Conservation (phyloP, 2,329 filamentous ascomycete genomes). For the Colletotrichum sp. region DNA sequence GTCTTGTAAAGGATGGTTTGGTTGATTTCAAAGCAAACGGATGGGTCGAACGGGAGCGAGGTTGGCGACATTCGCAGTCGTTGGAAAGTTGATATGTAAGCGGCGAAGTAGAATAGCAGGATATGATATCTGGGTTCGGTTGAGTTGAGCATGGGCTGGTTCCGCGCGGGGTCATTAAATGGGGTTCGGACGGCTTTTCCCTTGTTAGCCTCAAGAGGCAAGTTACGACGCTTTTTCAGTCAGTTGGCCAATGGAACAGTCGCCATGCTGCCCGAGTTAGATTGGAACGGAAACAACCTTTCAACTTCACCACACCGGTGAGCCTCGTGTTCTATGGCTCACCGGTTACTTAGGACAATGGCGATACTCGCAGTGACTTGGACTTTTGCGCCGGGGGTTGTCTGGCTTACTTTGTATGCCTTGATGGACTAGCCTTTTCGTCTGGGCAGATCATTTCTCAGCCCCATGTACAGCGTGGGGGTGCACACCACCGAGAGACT, state of each 20-base stretch:
- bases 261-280: not conserved
- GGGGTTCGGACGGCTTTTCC: not conserved
- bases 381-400: accelerated
- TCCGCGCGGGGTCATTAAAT: not conserved
- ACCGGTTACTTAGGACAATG: not conserved
- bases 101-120: not conserved
- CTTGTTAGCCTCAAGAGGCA: not conserved
- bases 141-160: too few species aligned
- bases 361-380: not conserved
- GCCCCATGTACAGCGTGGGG: not conserved
- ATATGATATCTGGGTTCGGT: too few species aligned
- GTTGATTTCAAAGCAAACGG: not conserved
- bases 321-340: not conserved
- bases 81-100: not conserved
- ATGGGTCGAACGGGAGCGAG: accelerated
- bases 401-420: not conserved
- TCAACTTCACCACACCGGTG: not conserved
- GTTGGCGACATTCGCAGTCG: not conserved
- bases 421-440: not conserved
- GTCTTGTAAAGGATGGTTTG: accelerated
- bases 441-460: not conserved
- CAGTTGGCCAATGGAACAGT: not conserved
- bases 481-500: not conserved
- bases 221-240: not conserved
- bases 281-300: not conserved